Conservation (phyloP, 2,329 filamentous ascomycete species). For the Hymenoscyphus albidus region DNA sequence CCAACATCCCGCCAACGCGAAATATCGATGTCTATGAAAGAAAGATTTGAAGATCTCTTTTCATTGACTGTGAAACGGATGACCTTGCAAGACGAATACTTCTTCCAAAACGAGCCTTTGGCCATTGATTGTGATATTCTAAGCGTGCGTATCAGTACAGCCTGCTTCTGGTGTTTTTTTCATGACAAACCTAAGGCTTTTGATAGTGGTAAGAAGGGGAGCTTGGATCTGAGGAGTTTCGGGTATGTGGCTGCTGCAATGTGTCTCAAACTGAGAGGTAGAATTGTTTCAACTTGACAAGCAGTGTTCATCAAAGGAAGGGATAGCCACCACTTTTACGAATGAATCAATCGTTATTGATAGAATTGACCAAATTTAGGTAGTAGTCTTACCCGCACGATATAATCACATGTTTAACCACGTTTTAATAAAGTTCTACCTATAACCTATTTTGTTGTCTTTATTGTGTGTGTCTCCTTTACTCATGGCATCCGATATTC, state of each 20-base stretch:
- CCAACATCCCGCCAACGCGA: not conserved
- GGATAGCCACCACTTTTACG: too few species aligned
- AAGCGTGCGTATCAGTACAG: not conserved
- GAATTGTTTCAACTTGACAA: not conserved
- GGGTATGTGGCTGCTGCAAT: conserved; percentile 4
- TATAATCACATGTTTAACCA: too few species aligned
- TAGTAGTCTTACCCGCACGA: too few species aligned
- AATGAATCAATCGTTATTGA: too few species aligned
- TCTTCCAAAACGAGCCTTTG: not conserved
- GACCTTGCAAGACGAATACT: not conserved
- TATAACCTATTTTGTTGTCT: too few species aligned
- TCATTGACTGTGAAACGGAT: not conserved
- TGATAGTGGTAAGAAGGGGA: not conserved
- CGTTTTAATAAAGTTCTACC: too few species aligned
- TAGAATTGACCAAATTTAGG: too few species aligned
- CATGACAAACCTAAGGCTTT: not conserved
- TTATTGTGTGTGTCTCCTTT: too few species aligned
- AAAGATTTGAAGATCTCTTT: conserved; percentile 1
- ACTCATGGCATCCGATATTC: too few species aligned
- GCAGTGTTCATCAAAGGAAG: not conserved
- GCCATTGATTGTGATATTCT: not conserved
- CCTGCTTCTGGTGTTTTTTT: conserved; percentile 1
- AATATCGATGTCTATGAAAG: conserved; percentile 3
- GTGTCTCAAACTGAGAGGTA: not conserved
- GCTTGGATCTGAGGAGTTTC: conserved; percentile 2